Evolutionary conservation across 768 basidiomycete genomes (phyloP), one percentile per base, ranked within the genome.

Genomic region (Trametes villosa): DNA sequence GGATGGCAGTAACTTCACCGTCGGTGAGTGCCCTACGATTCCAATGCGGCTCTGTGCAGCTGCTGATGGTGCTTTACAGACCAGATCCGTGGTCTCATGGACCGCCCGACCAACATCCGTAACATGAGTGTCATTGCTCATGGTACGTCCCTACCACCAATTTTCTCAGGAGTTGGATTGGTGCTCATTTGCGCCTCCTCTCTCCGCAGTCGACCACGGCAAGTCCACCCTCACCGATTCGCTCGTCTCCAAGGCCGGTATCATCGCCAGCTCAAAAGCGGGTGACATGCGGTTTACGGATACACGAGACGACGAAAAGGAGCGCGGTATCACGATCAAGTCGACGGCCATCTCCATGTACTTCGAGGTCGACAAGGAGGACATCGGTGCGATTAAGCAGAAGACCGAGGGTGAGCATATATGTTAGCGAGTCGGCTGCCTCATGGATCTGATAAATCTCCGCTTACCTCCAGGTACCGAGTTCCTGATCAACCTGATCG

Each of bases 321-420:
- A 98, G 76, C 95, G 96, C 78, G 97, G 97, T 82, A 98, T 99
- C 72, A 98, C 97, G 53, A 98, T 99, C 81, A 99, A 99, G 81
- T 98, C 96, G 45, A 98, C 96, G 31, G 97, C 96, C 71, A 97
- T 99, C 75, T 97, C 96, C 60, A 98, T 98, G 96, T 98, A 98
- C 80, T 99, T 99, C 75, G 88, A 94, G 81, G 85, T 99, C 71
- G 77, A 83, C 74, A 93, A 96, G 83, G 96, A 96, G 12, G 94
- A 98, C 60, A 72, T 97, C 30, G 66, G 75, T 11, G 81, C 87
- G 57, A 90, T 99, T 77, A 89, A 92, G 76, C 96, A 99, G 82
- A 94, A 98, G 81, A 97, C 95, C 42, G 85, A 86, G 0, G 94
- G 95, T 91, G 67, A 59, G 84, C 75, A 46, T 36, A 49, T 44